Percentiles rank a stretch among this genome's conserved stretches.
phyloP scores from a whole-genome alignment of 345 rosid genomes.

The Populus tremula region DNA sequence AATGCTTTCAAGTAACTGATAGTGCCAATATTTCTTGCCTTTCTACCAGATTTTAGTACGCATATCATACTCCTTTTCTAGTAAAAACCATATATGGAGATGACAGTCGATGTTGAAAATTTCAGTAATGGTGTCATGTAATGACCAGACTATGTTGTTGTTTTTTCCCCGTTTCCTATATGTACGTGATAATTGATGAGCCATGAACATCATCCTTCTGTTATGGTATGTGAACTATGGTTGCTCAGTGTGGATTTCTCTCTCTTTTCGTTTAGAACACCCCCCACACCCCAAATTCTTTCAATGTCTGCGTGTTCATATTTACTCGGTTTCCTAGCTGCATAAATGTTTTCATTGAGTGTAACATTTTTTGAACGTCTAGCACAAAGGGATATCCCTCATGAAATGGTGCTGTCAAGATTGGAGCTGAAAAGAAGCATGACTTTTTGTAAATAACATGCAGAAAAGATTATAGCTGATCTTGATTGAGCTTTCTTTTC shows the following conservation, averaged over 20 bases:
- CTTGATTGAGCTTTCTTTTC: conserved; percentile 11
- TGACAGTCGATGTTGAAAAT: not conserved
- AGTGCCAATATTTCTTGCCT: not conserved
- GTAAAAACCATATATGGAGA: not conserved
- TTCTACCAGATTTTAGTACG: not conserved
- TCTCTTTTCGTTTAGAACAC: not conserved
- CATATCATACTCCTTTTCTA: not conserved
- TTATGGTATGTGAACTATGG: not conserved
- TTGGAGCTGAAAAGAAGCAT: conserved; percentile 16
- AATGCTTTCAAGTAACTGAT: not conserved
- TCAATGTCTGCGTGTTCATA: not conserved
- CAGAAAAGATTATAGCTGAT: conserved; percentile 18
- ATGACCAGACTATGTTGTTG: not conserved
- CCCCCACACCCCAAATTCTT: not conserved
- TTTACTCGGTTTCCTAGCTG: not conserved
- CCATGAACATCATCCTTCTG: not conserved
- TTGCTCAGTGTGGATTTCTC: not conserved
- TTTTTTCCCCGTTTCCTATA: not conserved
- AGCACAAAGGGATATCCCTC: conserved; percentile 2
- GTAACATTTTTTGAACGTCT: not conserved
- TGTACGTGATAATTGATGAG: not conserved
- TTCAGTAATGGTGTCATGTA: not conserved
- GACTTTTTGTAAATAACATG: conserved; percentile 29
- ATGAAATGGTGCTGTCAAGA: conserved; percentile 19
- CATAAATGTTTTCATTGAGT: conserved; percentile 1